Conservation (phyloP, 257 asterid species). For the Schizonepeta tenuifolia region DNA sequence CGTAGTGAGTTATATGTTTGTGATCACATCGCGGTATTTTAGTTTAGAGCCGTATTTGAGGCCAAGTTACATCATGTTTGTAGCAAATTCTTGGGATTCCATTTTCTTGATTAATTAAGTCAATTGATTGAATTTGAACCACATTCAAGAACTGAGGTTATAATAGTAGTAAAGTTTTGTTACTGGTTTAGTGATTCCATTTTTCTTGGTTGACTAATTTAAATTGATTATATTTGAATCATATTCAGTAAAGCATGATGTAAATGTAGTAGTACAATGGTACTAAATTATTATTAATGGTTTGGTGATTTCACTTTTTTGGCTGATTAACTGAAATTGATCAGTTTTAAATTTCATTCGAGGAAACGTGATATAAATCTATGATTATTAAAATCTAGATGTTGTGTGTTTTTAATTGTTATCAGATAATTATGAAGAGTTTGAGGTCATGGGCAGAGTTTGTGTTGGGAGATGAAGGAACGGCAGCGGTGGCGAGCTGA, state of each 20-base stretch:
- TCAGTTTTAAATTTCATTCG: too few species aligned
- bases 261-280: background rate
- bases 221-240: background rate
- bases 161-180: background rate
- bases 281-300: background rate
- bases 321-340: background rate
- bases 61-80: background rate
- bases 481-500: constrained; percentile 82
- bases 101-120: too few species aligned
- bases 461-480: constrained; percentile 64
- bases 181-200: background rate
- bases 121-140: too few species aligned
- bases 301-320: background rate
- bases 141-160: background rate
- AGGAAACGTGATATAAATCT: background rate
- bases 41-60: background rate
- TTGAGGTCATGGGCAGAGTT: constrained; percentile 52
- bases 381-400: background rate
- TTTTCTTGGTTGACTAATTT: background rate
- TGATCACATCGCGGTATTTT: background rate
- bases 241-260: background rate
- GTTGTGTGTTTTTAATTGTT: background rate
- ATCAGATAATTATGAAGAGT: constrained; percentile 51
- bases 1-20: background rate
- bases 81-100: background rate